Conservation (phyloP, 2,329 filamentous ascomycete species). For the Onygenales sp. region DNA sequence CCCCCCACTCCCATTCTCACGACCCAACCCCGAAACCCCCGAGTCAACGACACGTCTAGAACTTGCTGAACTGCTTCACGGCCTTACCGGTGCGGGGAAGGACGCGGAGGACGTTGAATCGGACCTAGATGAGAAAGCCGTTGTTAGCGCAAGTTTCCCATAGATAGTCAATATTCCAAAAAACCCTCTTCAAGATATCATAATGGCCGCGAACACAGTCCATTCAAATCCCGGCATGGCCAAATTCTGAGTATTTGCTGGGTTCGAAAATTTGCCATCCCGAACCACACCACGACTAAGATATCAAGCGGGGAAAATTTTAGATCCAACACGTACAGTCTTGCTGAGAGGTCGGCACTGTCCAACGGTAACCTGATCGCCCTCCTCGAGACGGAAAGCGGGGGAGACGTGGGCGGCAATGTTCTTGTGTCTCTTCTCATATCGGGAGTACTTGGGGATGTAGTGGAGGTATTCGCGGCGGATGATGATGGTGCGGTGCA, state of each 20-base stretch:
- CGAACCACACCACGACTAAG: background rate
- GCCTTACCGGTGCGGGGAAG: slow-evolving; percentile 94
- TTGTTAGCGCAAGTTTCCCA: background rate
- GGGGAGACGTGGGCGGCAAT: slow-evolving; percentile 96
- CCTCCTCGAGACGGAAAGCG: slow-evolving; percentile 99
- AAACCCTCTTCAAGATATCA: background rate
- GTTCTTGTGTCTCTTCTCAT: slow-evolving; percentile 99
- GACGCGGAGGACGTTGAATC: slow-evolving; percentile 99
- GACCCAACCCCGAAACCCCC: slow-evolving; percentile 20
- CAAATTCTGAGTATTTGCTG: background rate
- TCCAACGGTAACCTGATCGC: slow-evolving; percentile 98
- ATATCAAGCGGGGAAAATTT: background rate
- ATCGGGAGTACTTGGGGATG: slow-evolving; percentile 99
- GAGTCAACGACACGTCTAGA: slow-evolving; percentile 53
- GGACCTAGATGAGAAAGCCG: slow-evolving; percentile 51
- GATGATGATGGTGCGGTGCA: slow-evolving; percentile 99
- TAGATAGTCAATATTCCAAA: background rate
- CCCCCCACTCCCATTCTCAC: slow-evolving; percentile 13
- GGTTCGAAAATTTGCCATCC: background rate
- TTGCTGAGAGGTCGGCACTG: slow-evolving; percentile 99
- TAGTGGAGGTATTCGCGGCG: slow-evolving; percentile 99
- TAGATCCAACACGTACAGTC: slow-evolving; percentile 63
- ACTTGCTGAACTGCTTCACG: slow-evolving; percentile 98
- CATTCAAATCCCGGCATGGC: background rate
- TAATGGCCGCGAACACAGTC: background rate